Evolutionary conservation across 306 rosid species (phyloP).

Genomic region (Senna tora): DNA sequence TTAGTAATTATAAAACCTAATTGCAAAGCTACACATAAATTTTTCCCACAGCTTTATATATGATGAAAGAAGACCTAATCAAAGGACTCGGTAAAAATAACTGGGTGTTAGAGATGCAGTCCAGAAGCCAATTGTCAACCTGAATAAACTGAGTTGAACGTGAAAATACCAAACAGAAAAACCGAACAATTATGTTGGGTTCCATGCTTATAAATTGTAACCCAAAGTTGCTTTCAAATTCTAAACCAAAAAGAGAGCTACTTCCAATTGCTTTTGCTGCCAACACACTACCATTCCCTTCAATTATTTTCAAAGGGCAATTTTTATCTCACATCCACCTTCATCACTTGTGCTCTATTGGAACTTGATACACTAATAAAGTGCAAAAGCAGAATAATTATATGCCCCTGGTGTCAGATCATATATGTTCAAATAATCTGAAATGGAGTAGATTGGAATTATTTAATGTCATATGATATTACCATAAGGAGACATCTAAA

Average conservation of each 20-base stretch:
- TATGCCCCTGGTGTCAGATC: conserved; percentile 51
- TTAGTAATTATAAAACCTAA: too few species aligned
- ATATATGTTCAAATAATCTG: conserved; percentile 40
- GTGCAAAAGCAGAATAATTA: conserved; percentile 41
- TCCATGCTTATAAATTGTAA: conserved; percentile 23
- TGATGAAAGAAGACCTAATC: conserved; percentile 5
- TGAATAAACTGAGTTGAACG: not conserved
- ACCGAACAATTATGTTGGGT: conserved; percentile 2
- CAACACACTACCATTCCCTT: conserved; percentile 37
- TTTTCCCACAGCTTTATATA: not conserved
- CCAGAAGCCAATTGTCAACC: conserved; percentile 2
- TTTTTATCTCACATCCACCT: conserved; percentile 31
- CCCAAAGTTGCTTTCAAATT: conserved; percentile 34
- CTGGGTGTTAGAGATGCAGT: conserved; percentile 9
- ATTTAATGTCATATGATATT: conserved; percentile 18
- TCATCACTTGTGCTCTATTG: conserved; percentile 46
- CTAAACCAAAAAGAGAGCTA: too few species aligned
- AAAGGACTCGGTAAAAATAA: conserved; percentile 16
- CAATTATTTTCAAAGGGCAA: conserved; percentile 47
- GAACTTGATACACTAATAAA: conserved; percentile 56
- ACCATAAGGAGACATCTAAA: conserved; percentile 12
- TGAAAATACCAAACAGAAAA: conserved; percentile 10
- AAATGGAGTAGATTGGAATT: conserved; percentile 24
- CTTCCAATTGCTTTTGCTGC: conserved; percentile 17
- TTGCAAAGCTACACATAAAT: too few species aligned